Percentiles rank a stretch among this genome's conserved stretches.
Conservation (phyloP, 352 stramenopile species). For the Phytophthora pistaciae region DNA sequence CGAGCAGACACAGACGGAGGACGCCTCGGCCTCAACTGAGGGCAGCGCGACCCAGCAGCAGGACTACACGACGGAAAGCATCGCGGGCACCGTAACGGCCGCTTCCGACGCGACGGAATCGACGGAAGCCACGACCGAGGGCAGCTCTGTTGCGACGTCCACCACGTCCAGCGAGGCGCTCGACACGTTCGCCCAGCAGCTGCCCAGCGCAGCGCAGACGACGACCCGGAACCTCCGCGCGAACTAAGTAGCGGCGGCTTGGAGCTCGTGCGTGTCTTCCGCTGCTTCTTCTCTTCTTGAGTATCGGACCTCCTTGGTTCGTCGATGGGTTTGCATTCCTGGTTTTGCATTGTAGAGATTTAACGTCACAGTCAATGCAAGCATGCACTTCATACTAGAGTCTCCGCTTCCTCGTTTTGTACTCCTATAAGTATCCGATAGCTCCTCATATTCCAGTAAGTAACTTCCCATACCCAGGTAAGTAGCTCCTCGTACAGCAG, state of each 20-base stretch:
- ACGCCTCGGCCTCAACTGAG: neutral
- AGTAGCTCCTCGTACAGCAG: no score
- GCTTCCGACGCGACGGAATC: neutral
- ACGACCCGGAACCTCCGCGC: conserved; percentile 29
- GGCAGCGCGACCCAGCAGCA: conserved; percentile 11
- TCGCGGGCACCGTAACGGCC: neutral
- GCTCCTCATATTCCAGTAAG: no score
- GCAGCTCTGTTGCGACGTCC: neutral
- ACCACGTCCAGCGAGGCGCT: conserved; percentile 4
- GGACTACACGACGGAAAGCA: conserved; percentile 1
- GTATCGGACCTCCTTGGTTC: conserved; percentile 27
- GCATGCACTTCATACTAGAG: neutral
- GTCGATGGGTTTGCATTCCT: conserved; percentile 14
- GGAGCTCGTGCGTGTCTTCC: conserved; percentile 15
- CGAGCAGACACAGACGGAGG: conserved; percentile 13
- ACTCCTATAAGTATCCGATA: no score
- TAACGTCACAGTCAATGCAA: conserved; percentile 33
- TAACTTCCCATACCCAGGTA: no score
- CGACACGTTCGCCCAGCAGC: conserved; percentile 29
- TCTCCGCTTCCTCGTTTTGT: no score
- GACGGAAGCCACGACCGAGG: neutral
- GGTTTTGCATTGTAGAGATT: conserved; percentile 30
- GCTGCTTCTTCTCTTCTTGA: conserved; percentile 16
- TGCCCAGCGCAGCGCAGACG: conserved; percentile 10
- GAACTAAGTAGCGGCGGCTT: conserved; percentile 15